Percentiles rank a stretch among this genome's conserved stretches.
Conservation (phyloP, 1,284 basidiomycete species). For the Tilletia horrida region DNA sequence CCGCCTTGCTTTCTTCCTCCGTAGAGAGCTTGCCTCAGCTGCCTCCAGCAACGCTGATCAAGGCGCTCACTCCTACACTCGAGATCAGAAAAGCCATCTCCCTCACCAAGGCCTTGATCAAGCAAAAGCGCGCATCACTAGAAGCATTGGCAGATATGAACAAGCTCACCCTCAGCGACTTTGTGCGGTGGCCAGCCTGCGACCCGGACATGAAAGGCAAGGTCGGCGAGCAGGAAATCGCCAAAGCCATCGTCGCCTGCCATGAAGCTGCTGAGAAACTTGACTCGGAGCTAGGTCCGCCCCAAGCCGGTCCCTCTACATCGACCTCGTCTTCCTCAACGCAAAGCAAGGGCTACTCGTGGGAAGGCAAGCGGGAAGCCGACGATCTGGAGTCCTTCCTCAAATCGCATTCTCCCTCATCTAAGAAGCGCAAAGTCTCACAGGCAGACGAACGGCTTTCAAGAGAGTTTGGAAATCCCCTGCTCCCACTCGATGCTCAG, state of each 20-base stretch:
- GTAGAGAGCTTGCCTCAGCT: neutral
- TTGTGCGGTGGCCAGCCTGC: conserved; percentile 4
- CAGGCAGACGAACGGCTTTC: conserved; percentile 12
- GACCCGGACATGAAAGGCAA: neutral
- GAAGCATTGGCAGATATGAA: neutral
- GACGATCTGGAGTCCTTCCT: conserved; percentile 10
- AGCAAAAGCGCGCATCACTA: neutral
- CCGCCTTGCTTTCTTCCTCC: neutral
- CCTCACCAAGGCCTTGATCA: neutral
- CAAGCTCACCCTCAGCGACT: conserved; percentile 4
- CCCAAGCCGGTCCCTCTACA: neutral
- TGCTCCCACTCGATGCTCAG: conserved; percentile 10
- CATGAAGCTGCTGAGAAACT: neutral
- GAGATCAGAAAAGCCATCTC: neutral
- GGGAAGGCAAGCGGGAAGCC: conserved; percentile 16
- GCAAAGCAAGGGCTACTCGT: conserved; percentile 5
- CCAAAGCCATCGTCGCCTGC: neutral
- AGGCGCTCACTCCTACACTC: neutral
- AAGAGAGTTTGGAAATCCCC: conserved; percentile 1
- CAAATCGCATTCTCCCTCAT: neutral
- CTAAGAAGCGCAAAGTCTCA: conserved; percentile 7
- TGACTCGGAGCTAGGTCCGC: neutral
- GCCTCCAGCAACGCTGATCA: neutral
- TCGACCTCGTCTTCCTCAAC: neutral
- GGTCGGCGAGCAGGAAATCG: neutral